phyloP scores from a whole-genome alignment of 2,329 filamentous ascomycete genomes.

The Ophiostoma himal-ulmi region DNA sequence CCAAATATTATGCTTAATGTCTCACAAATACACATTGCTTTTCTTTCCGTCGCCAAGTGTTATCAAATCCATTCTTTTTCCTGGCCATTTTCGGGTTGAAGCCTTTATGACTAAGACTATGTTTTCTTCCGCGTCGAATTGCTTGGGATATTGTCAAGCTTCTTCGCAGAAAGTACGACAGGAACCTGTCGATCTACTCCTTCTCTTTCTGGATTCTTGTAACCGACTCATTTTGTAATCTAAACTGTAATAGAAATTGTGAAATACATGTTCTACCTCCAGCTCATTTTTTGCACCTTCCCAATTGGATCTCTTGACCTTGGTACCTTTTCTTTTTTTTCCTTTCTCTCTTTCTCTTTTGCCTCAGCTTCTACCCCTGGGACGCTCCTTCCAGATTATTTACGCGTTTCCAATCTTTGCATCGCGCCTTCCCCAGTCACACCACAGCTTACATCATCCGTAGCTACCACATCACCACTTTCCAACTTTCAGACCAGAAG shows the following conservation, averaged over 20 bases:
- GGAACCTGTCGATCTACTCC: not conserved
- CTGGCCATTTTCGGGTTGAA: not conserved
- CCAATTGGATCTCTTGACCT: not conserved
- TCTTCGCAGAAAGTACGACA: not conserved
- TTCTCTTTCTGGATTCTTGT: not conserved
- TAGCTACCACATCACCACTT: not conserved
- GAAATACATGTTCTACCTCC: not conserved
- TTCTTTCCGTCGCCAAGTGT: not conserved
- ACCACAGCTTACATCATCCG: not conserved
- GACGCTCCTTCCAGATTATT: not conserved
- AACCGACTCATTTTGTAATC: not conserved
- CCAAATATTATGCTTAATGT: not conserved
- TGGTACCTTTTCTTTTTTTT: not conserved
- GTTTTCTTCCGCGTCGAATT: not conserved
- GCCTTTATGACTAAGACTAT: not conserved
- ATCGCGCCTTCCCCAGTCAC: not conserved
- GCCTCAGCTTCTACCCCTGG: not conserved
- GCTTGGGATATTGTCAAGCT: not conserved
- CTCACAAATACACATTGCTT: not conserved
- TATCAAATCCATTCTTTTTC: not conserved
- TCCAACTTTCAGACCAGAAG: too few relatives aligned
- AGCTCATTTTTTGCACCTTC: not conserved
- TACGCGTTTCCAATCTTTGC: not conserved
- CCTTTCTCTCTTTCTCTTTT: not conserved
- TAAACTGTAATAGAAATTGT: not conserved